These are phyloP conservation scores for Psilocybe cyanescens DNA, from an alignment of 768 basidiomycete species.

Conservation along the genomic window DNA sequence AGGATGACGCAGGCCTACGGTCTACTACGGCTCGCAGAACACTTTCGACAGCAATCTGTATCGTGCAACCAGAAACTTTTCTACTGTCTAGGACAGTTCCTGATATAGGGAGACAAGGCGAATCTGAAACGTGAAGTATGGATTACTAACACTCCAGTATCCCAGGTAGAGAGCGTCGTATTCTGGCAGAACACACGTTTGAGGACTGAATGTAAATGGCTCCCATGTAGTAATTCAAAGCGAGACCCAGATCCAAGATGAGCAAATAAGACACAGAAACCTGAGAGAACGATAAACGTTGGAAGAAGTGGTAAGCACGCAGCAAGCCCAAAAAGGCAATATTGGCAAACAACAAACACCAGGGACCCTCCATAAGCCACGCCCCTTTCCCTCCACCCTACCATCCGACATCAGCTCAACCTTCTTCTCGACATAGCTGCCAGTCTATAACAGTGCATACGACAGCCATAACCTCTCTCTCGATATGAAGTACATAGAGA, in stretches of 20 bases:
- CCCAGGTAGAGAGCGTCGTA: not conserved
- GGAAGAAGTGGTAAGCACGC: not conserved
- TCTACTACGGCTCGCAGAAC: not conserved
- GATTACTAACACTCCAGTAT: not conserved
- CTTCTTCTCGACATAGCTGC: not conserved
- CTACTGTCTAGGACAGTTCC: not conserved
- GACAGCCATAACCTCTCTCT: conserved; percentile 2
- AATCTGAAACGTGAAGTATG: not conserved
- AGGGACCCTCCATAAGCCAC: conserved; percentile 12
- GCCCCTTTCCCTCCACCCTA: conserved; percentile 12
- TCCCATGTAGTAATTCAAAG: too few relatives aligned
- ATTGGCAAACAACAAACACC: conserved; percentile 17
- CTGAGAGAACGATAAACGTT: not conserved
- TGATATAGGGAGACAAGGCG: not conserved
- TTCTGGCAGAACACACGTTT: not conserved
- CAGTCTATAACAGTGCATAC: not conserved
- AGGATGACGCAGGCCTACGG: too few relatives aligned
- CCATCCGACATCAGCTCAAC: conserved; percentile 5
- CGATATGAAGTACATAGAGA: conserved; percentile 88
- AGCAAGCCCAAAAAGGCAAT: conserved; percentile 11
- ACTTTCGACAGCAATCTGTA: not conserved
- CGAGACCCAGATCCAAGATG: not conserved
- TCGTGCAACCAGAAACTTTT: not conserved
- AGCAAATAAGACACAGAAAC: not conserved
- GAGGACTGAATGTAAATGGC: not conserved